Percentiles rank a stretch among this genome's conserved stretches.
phyloP scores from a whole-genome alignment of 139 green algal genomes.

The Chlamydomonas urium region DNA sequence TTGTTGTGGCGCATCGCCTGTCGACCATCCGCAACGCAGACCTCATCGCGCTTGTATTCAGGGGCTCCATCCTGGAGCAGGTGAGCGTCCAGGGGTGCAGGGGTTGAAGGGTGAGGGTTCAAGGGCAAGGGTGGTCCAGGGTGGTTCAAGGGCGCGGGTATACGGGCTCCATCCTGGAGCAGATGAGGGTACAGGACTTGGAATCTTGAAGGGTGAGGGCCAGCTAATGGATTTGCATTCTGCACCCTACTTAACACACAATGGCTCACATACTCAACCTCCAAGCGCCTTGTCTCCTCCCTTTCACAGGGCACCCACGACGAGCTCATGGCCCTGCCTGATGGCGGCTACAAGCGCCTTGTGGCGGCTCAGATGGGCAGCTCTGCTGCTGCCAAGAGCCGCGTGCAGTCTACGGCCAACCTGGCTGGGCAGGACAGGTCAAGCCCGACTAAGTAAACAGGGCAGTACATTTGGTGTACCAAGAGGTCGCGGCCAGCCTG shows the following conservation, averaged over 20 bases:
- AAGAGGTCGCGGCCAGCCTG: too few species aligned
- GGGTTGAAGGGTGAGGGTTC: background rate
- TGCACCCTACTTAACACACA: too few species aligned
- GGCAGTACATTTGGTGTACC: too few species aligned
- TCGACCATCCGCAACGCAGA: constrained; percentile 78
- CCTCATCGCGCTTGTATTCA: constrained; percentile 75
- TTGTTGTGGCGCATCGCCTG: constrained; percentile 87
- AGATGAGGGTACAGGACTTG: too few species aligned
- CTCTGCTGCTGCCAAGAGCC: too few species aligned
- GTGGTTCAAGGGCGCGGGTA: too few species aligned
- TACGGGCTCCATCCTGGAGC: constrained; percentile 32
- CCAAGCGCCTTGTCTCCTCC: background rate
- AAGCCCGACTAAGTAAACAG: too few species aligned
- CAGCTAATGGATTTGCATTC: too few species aligned
- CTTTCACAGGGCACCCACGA: constrained; percentile 46
- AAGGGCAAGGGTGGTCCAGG: background rate
- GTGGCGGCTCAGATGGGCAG: constrained; percentile 50
- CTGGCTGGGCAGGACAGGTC: too few species aligned
- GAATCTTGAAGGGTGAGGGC: background rate
- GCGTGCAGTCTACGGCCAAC: too few species aligned
- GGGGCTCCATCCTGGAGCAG: constrained; percentile 36
- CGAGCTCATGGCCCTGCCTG: constrained; percentile 46
- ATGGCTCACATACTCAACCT: too few species aligned
- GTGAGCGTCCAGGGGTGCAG: too few species aligned
- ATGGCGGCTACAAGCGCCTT: constrained; percentile 59